A percentile compares a stretch with the other conserved stretches of the same genome.
Conservation (phyloP, 257 asterid genomes). For the Rehmannia glutinosa region DNA sequence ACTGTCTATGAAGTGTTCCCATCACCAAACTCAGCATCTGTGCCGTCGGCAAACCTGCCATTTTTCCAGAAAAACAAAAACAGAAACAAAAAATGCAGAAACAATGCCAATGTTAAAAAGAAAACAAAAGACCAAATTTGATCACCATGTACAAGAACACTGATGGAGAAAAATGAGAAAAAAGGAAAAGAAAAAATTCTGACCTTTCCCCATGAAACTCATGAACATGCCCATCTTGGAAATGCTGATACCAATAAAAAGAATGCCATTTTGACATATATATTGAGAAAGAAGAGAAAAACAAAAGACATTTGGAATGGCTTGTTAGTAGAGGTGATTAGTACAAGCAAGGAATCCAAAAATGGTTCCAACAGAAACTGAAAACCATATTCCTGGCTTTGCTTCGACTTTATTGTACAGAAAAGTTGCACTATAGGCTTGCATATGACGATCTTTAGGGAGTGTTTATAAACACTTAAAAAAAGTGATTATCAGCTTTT, state of each 20-base stretch:
- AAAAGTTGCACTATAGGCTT: slow-evolving; percentile 8
- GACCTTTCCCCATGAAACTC: slow-evolving; percentile 82
- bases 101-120: not conserved
- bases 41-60: slow-evolving; percentile 61
- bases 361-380: not conserved
- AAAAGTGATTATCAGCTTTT: too few relatives aligned
- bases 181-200: too few relatives aligned
- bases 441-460: too few relatives aligned
- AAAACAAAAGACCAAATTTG: not conserved
- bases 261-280: not conserved
- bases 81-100: not conserved
- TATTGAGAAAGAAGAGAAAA: not conserved
- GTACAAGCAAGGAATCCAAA: slow-evolving; percentile 54
- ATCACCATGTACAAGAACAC: too few relatives aligned
- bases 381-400: slow-evolving; percentile 38
- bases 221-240: slow-evolving; percentile 59
- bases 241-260: not conserved
- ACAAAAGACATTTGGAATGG: slow-evolving; percentile 34
- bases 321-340: slow-evolving; percentile 20
- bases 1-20: slow-evolving; percentile 65
- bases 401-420: slow-evolving; percentile 19
- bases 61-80: not conserved
- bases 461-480: too few relatives aligned
- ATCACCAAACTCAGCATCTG: slow-evolving; percentile 53
- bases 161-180: too few relatives aligned